Conservation (phyloP, 306 rosid species). For the Dryas octopetala region DNA sequence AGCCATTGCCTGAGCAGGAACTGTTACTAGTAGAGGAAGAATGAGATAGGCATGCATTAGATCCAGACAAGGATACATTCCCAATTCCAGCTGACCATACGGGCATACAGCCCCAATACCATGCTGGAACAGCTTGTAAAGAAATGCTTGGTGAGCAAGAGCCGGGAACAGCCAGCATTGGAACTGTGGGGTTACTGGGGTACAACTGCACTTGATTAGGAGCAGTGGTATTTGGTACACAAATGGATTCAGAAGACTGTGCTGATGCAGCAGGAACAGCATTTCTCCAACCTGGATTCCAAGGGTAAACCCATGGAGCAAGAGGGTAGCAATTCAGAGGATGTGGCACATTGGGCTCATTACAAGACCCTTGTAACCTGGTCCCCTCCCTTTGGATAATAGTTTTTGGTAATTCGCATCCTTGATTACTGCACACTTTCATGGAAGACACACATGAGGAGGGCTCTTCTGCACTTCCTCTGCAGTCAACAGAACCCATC, state of each 20-base stretch:
- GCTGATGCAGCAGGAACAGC: conserved; percentile 27
- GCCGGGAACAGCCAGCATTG: conserved; percentile 51
- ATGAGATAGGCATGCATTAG: conserved; percentile 41
- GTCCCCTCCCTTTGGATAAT: conserved; percentile 12
- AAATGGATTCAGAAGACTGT: conserved; percentile 24
- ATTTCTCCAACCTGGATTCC: conserved; percentile 42
- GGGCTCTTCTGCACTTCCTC: conserved; percentile 39
- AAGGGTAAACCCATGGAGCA: conserved; percentile 47
- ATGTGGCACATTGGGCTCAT: conserved; percentile 29
- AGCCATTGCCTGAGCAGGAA: conserved; percentile 43
- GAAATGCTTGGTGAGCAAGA: conserved; percentile 44
- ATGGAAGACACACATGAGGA: conserved; percentile 40
- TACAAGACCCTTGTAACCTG: conserved; percentile 10
- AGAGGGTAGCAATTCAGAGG: conserved; percentile 42
- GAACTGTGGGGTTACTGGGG: conserved; percentile 19
- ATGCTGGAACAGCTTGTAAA: conserved; percentile 44
- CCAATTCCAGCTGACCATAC: conserved; percentile 38
- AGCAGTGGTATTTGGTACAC: conserved; percentile 17
- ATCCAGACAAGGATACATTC: conserved; percentile 30
- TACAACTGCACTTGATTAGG: conserved; percentile 45
- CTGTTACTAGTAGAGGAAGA: conserved; percentile 44
- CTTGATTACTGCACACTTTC: conserved; percentile 26
- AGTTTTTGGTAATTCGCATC: conserved; percentile 37
- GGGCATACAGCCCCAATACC: conserved; percentile 46
- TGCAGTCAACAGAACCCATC: conserved; percentile 27